Percentiles rank a stretch among this genome's conserved stretches.
phyloP scores from a whole-genome alignment of 352 stramenopile genomes.

The Aphanomyces cochlioides region DNA sequence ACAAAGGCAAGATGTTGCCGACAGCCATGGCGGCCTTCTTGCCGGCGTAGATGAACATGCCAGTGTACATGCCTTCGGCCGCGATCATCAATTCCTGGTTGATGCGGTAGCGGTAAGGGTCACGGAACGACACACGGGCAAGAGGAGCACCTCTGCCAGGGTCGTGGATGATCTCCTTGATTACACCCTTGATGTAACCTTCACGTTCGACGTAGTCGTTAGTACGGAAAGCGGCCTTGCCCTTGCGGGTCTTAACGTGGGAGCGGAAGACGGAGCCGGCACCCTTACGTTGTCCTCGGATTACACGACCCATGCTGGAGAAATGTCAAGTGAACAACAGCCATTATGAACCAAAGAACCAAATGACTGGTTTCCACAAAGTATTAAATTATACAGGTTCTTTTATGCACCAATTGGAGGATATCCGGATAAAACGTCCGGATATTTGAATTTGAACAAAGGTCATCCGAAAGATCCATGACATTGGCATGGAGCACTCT shows the following conservation, averaged over 20 bases:
- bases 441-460: slow-evolving; percentile 6
- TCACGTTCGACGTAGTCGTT: slow-evolving; percentile 91
- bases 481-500: background rate
- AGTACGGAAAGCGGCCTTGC: slow-evolving; percentile 61
- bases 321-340: slow-evolving; percentile 67
- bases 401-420: background rate
- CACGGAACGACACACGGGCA: slow-evolving; percentile 92
- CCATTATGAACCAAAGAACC: slow-evolving; percentile 22
- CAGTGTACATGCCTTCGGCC: slow-evolving; percentile 98
- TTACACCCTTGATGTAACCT: slow-evolving; percentile 98
- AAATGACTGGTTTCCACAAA: slow-evolving; percentile 30
- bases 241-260: slow-evolving; percentile 79
- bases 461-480: background rate
- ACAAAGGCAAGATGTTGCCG: slow-evolving; percentile 97
- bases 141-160: slow-evolving; percentile 95
- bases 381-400: slow-evolving; percentile 21
- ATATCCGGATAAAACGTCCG: background rate
- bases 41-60: slow-evolving; percentile 97
- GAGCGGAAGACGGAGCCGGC: slow-evolving; percentile 80
- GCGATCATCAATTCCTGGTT: slow-evolving; percentile 96
- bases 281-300: slow-evolving; percentile 87
- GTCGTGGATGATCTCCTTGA: slow-evolving; percentile 99
- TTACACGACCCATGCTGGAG: slow-evolving; percentile 82
- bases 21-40: slow-evolving; percentile 94
- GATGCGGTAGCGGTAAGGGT: slow-evolving; percentile 87